Evolutionary conservation across 164 flowering plant genomes (phyloP).

Genomic region (Paratinospora sagittata): DNA sequence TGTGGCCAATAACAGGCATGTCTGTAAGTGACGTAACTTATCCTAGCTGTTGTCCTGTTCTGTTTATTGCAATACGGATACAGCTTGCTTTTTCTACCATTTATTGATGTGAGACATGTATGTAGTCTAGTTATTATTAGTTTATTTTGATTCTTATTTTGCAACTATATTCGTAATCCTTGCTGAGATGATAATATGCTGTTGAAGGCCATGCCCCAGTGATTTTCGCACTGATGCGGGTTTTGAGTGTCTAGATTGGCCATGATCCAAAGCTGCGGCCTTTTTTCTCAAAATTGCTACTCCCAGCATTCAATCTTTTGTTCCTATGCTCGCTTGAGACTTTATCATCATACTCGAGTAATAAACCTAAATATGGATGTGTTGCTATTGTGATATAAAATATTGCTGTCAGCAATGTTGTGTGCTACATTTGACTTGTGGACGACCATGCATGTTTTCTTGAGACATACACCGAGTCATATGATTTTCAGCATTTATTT

Average conservation of each 20-base stretch:
- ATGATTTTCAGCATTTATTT: background rate
- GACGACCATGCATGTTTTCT: background rate
- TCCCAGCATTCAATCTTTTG: background rate
- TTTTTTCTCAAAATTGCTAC: background rate
- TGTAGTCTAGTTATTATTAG: no score
- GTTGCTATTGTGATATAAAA: no score
- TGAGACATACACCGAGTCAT: background rate
- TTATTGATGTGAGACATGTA: background rate
- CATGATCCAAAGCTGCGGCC: background rate
- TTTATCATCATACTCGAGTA: no score
- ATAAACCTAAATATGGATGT: no score
- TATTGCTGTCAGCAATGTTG: no score
- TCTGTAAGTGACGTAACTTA: constrained; percentile 49
- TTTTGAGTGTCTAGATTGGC: background rate
- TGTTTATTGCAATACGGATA: background rate
- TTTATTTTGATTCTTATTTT: background rate
- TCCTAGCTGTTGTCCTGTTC: background rate
- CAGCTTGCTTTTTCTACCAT: background rate
- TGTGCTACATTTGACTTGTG: no score
- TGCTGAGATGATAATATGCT: background rate
- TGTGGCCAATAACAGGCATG: constrained; percentile 63
- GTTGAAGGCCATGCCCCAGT: background rate
- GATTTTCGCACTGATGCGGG: background rate
- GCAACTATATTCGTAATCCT: background rate
- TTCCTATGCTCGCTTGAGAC: background rate